Evolutionary conservation across 441 rosid species (phyloP).

Genomic region (Erodium chrysanthum): DNA sequence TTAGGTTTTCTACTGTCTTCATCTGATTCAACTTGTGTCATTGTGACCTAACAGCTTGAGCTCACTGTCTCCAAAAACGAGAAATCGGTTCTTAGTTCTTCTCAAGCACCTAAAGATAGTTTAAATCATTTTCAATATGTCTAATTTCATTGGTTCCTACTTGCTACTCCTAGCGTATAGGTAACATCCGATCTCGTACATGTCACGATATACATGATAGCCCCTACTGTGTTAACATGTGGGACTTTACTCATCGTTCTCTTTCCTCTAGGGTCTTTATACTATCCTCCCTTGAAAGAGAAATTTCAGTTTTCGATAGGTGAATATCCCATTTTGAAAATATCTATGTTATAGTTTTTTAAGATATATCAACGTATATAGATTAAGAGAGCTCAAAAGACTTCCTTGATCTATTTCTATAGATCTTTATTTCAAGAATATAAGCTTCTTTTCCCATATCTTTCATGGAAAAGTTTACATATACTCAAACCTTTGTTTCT

Average conservation of each 20-base stretch:
- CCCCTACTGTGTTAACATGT: neutral
- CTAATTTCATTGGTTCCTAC: neutral
- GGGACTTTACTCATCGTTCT: neutral
- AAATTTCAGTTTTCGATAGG: neutral
- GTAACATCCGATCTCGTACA: neutral
- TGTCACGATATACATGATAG: conserved; percentile 6
- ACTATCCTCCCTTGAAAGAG: no score
- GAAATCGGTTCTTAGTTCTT: neutral
- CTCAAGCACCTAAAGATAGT: neutral
- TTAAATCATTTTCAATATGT: neutral
- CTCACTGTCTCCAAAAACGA: neutral
- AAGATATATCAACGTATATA: neutral
- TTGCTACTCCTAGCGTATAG: neutral
- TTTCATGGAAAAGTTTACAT: no score
- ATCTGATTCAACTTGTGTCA: neutral
- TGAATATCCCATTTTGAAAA: neutral
- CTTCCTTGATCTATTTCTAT: neutral
- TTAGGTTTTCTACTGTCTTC: conserved; percentile 7
- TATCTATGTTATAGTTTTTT: neutral
- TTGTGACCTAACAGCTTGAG: neutral
- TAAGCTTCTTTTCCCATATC: neutral
- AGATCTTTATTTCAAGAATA: neutral
- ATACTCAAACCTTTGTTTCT: neutral
- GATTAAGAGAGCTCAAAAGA: neutral
- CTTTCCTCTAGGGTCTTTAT: neutral